Percentiles rank a stretch among this genome's conserved stretches.
Conservation (phyloP, 306 rosid genomes). For the Phaseolus lunatus region DNA sequence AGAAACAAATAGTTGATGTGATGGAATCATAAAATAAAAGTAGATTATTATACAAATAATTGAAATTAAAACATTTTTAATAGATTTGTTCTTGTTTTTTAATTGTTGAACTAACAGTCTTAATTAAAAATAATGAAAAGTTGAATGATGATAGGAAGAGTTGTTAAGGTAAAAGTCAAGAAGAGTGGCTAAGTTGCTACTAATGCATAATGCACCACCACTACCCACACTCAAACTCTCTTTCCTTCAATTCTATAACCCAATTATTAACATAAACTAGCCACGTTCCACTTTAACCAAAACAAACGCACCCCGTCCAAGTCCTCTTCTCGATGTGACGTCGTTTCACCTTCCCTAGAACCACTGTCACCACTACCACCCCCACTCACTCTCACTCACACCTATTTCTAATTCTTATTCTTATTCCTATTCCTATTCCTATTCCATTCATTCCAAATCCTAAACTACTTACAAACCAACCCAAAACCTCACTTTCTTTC, state of each 20-base stretch:
- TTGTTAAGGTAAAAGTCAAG: slow-evolving; percentile 9
- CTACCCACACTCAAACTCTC: neutral
- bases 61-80: too few relatives aligned
- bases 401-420: neutral
- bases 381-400: neutral
- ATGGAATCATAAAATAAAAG: too few relatives aligned
- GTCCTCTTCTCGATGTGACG: slow-evolving; percentile 44
- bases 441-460: neutral
- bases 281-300: neutral
- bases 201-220: neutral
- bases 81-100: too few relatives aligned
- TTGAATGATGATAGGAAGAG: neutral
- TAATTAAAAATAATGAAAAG: too few relatives aligned
- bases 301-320: neutral
- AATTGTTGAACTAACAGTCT: too few relatives aligned
- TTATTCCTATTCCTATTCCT: neutral
- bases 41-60: too few relatives aligned
- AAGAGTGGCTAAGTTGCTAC: slow-evolving; percentile 25
- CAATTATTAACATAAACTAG: neutral
- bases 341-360: slow-evolving; percentile 58
- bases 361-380: slow-evolving; percentile 30
- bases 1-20: too few relatives aligned
- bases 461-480: neutral
- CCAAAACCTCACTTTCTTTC: slow-evolving; percentile 5
- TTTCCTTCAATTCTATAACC: neutral